Base-by-base conservation (phyloP, 495 filamentous ascomycete species). In the Jackrogersella minutella region DNA sequence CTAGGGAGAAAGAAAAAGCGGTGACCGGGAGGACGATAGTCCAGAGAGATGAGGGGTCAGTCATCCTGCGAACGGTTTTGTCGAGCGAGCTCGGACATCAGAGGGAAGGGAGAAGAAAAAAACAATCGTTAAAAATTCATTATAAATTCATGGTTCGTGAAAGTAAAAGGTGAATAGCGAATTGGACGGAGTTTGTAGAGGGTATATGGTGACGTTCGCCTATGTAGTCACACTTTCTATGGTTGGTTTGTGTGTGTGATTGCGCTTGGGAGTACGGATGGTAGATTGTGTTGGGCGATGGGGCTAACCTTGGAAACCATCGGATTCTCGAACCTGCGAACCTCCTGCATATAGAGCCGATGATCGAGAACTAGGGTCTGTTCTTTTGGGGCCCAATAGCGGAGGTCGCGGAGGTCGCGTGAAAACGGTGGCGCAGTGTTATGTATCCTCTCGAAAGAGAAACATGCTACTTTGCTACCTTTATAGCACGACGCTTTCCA, bases 1-100 rank as follows among this genome's bases (percentile, higher is more conserved):
- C 74, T 49, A 81, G 52, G 7, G 81, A 76, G 52, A 84, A 74
- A 40, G 77, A 74, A 73, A 81, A 74, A 57, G 82, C 82, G 74
- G 82, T 81, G 71, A 83, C 74, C 24, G 77, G 75, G 37, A 83
- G 69, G 49, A 81, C 62, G 34, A 82, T 69, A 71, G 78, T 74
- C 75, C 80, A 79, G 73, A 79, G 75, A 34, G 74, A 70, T 43
- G 75, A 72, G 43, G 73, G 68, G 70, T 77, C 74, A 66, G 73
- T 71, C 79, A 81, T 81, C 37, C 55, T 74, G 65, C 49, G 54
- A 46, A 56, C n/a, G 47, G 16, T 58, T 56, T 49, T 30, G 33
- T 33, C 16, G 50, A 30, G 59, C 50, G 44, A 36, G 26, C 34
- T 56, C 43, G 46, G 44, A 72, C 62, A 66, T 69, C 65, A 59